A percentile compares a stretch with the other conserved stretches of the same genome.
Evolutionary conservation across 495 filamentous ascomycete genomes (phyloP).

Genomic region (Darksidea phi): DNA sequence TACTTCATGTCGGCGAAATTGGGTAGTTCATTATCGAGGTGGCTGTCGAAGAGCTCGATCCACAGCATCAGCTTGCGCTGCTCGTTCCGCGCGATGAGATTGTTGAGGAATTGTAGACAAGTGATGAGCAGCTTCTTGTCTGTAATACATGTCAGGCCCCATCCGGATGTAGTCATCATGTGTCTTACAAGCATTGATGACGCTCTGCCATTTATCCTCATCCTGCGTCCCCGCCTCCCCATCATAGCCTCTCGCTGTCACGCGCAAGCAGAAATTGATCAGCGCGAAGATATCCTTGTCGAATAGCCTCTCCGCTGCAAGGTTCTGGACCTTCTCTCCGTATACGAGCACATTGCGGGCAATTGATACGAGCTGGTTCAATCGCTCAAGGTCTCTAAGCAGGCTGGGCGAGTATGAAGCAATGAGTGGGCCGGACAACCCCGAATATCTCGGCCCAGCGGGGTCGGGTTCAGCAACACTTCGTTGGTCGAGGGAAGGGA

Average conservation of each 20-base stretch:
- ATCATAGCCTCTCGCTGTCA: constrained; percentile 87
- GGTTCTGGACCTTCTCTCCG: constrained; percentile 78
- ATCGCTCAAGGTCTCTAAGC: constrained; percentile 75
- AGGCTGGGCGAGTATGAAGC: constrained; percentile 71
- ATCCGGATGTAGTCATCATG: constrained; percentile 43
- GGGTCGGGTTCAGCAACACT: constrained; percentile 42
- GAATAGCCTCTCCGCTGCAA: constrained; percentile 74
- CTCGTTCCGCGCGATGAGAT: constrained; percentile 89
- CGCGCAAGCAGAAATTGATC: constrained; percentile 79
- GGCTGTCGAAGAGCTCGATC: constrained; percentile 73
- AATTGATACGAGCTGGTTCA: constrained; percentile 83
- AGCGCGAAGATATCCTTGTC: constrained; percentile 81
- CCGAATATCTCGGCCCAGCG: constrained; percentile 41
- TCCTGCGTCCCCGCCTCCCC: constrained; percentile 67
- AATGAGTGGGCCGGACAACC: constrained; percentile 55
- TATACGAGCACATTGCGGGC: constrained; percentile 80
- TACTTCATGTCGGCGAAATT: constrained; percentile 29
- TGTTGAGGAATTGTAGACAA: constrained; percentile 85
- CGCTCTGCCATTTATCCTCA: constrained; percentile 68
- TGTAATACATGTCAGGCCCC: constrained; percentile 37
- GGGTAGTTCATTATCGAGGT: constrained; percentile 32
- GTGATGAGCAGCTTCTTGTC: constrained; percentile 89
- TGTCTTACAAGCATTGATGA: constrained; percentile 50
- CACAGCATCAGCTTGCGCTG: constrained; percentile 87
- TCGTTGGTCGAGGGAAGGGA: constrained; percentile 42